Percentiles rank a stretch among this genome's conserved stretches.
phyloP scores from a whole-genome alignment of 1,284 basidiomycete species.

The Heterobasidion occidentale region DNA sequence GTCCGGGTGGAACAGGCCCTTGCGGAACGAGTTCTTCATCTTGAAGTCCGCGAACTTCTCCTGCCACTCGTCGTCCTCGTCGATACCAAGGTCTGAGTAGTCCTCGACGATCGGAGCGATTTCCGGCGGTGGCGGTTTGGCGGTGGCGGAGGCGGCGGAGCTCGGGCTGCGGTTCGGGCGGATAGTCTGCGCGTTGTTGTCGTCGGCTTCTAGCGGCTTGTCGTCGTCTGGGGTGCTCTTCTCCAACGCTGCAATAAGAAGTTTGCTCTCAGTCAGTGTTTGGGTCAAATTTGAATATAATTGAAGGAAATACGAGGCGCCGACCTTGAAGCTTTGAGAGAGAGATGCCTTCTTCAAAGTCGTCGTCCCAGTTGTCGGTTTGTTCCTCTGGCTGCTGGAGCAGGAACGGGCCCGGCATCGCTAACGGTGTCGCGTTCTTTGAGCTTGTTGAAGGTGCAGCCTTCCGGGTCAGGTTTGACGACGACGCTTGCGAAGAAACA shows the following conservation, averaged over 20 bases:
- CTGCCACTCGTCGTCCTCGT: constrained; percentile 69
- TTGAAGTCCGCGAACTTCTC: constrained; percentile 79
- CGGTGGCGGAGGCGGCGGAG: constrained; percentile 37
- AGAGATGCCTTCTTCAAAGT: constrained; percentile 92
- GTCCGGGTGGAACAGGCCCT: constrained; percentile 80
- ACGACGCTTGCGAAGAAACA: constrained; percentile 11
- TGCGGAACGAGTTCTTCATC: constrained; percentile 64
- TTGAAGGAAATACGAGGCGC: constrained; percentile 1
- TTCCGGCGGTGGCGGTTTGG: constrained; percentile 49
- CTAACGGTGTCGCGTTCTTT: constrained; percentile 17
- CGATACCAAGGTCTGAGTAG: constrained; percentile 78
- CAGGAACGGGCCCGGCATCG: constrained; percentile 27
- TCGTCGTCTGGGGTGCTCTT: constrained; percentile 54
- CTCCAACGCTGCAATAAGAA: constrained; percentile 42
- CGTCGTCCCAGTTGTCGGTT: constrained; percentile 95
- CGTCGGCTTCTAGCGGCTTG: constrained; percentile 52
- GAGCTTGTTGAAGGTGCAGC: constrained; percentile 6
- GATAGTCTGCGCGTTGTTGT: constrained; percentile 75
- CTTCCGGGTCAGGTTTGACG: constrained; percentile 10
- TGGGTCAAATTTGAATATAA: constrained; percentile 1
- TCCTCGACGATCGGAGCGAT: constrained; percentile 76
- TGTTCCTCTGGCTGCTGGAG: constrained; percentile 72
- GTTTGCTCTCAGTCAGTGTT: not conserved
- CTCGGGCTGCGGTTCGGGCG: constrained; percentile 57
- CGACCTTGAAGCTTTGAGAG: constrained; percentile 76